Conservation (phyloP, 768 basidiomycete species). For the Phaeotremella skinneri region DNA sequence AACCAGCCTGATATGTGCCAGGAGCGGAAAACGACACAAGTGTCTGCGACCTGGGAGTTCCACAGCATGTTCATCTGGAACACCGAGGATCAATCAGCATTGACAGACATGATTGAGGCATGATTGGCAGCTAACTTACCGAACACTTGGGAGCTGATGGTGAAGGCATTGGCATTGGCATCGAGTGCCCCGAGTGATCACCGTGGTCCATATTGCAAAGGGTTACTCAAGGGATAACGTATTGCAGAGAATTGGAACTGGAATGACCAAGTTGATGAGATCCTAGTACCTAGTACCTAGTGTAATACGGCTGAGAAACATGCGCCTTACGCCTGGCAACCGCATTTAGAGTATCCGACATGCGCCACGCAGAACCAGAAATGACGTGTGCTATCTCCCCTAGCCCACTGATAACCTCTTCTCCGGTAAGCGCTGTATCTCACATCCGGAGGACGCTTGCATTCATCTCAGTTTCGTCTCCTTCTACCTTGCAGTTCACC, state of each 20-base stretch:
- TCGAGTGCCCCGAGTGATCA: not conserved
- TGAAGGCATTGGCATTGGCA: not conserved
- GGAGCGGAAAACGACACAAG: conserved; percentile 47
- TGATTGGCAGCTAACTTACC: not conserved
- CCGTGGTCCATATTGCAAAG: not conserved
- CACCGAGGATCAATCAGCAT: not conserved
- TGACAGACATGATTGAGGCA: not conserved
- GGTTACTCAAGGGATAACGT: no score
- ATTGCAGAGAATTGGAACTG: no score
- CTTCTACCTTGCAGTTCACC: not conserved
- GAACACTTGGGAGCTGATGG: not conserved
- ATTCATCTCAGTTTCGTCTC: not conserved
- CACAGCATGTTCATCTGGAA: conserved; percentile 50
- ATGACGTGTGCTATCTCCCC: no score
- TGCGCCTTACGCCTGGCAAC: no score
- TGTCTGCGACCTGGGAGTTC: conserved; percentile 41
- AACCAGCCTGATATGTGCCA: conserved; percentile 45
- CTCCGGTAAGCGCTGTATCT: no score
- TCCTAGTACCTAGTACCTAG: no score
- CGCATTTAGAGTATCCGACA: no score
- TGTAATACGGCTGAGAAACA: no score
- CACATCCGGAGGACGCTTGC: no score
- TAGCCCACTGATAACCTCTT: no score
- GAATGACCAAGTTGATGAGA: no score
- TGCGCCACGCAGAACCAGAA: no score